phyloP scores from a whole-genome alignment of 2,329 filamentous ascomycete species.

The Ophiostoma sp. region DNA sequence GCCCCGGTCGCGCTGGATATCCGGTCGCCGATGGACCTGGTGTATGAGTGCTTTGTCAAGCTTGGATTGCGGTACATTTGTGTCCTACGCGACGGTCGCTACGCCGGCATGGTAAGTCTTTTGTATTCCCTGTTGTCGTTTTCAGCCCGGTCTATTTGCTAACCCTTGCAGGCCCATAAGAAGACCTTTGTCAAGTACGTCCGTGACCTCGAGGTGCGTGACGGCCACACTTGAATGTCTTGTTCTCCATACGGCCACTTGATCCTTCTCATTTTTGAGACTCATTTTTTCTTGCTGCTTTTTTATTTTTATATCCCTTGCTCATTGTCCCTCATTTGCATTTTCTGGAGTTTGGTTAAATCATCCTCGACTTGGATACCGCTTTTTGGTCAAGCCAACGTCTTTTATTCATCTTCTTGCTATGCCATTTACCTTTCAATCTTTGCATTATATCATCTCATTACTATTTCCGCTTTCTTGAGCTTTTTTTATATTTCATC shows the following conservation, averaged over 20 bases:
- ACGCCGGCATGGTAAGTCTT: conserved; percentile 72
- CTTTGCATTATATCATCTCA: background rate
- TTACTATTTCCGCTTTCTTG: no score
- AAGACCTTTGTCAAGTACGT: conserved; percentile 95
- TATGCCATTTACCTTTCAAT: background rate
- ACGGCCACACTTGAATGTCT: conserved; percentile 16
- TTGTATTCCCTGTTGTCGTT: background rate
- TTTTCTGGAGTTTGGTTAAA: background rate
- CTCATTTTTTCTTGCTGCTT: background rate
- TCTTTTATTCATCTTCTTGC: background rate
- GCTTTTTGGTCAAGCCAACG: background rate
- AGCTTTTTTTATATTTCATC: background rate
- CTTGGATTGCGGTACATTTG: conserved; percentile 89
- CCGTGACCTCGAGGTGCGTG: conserved; percentile 64
- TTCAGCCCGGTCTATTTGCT: background rate
- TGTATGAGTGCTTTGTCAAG: conserved; percentile 95
- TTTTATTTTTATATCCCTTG: background rate
- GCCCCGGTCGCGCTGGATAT: conserved; percentile 86
- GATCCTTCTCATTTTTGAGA: background rate
- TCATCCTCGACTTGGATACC: background rate
- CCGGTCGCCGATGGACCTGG: conserved; percentile 83
- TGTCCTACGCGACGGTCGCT: conserved; percentile 76
- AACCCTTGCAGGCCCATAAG: conserved; percentile 67
- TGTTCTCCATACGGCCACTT: background rate
- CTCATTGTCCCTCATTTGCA: background rate